These are phyloP conservation scores for Solanum arcanum DNA, from an alignment of 257 asterid species.

Conservation along the genomic window DNA sequence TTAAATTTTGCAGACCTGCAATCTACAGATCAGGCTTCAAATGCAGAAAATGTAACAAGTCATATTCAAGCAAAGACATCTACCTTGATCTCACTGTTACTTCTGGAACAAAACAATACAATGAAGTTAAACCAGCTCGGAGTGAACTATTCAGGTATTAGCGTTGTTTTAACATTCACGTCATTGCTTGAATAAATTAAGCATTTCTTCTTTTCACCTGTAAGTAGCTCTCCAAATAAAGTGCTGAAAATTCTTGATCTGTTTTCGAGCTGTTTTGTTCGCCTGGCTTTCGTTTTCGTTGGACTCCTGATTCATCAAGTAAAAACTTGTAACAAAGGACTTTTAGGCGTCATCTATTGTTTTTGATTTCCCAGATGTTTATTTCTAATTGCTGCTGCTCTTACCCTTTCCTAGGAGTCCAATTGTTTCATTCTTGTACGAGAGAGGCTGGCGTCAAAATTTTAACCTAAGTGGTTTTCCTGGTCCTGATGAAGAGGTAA, in stretches of 20 bases:
- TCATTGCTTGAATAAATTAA: not conserved
- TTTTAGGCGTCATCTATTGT: not conserved
- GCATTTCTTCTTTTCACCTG: not conserved
- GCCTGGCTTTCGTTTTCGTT: not conserved
- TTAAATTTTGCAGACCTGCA: slow-evolving; percentile 52
- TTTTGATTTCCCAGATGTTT: not conserved
- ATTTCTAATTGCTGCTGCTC: slow-evolving; percentile 7
- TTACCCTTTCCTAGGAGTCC: slow-evolving; percentile 62
- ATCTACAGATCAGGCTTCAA: slow-evolving; percentile 88
- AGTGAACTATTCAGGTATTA: slow-evolving; percentile 86
- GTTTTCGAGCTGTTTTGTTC: not conserved
- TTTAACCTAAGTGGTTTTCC: slow-evolving; percentile 26
- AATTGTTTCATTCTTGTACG: slow-evolving; percentile 78
- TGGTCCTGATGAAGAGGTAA: not conserved
- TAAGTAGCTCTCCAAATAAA: not conserved
- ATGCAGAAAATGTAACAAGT: slow-evolving; percentile 68
- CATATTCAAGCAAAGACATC: slow-evolving; percentile 77
- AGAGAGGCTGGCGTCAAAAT: slow-evolving; percentile 98
- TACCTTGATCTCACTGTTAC: slow-evolving; percentile 92
- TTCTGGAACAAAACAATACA: slow-evolving; percentile 71
- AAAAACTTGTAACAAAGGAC: not conserved
- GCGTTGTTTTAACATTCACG: not conserved
- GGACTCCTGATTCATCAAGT: not conserved
- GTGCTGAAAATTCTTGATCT: not conserved
- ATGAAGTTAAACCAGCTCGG: slow-evolving; percentile 60